Evolutionary conservation across 768 basidiomycete genomes (phyloP).

Genomic region (Strobilomyces dryophilus): DNA sequence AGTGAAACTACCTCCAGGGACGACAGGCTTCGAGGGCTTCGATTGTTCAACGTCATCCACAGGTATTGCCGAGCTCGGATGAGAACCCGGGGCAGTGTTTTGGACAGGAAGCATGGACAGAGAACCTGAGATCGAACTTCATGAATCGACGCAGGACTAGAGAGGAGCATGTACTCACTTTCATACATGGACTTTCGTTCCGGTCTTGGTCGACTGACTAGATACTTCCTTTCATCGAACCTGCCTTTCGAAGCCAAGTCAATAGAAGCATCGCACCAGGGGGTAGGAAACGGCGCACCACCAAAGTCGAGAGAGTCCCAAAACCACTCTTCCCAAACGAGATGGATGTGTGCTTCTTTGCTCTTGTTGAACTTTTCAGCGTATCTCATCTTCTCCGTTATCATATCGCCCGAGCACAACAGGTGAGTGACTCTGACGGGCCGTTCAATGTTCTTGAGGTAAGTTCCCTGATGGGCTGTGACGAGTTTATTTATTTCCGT

Average conservation of each 20-base stretch:
- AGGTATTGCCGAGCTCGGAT: slow-evolving; percentile 9
- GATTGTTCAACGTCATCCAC: slow-evolving; percentile 15
- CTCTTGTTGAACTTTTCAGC: slow-evolving; percentile 68
- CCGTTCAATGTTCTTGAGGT: slow-evolving; percentile 71
- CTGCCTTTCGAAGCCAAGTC: slow-evolving; percentile 38
- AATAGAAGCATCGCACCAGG: neutral
- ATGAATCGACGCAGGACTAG: neutral
- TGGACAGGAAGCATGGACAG: slow-evolving; percentile 7
- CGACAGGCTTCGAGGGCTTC: slow-evolving; percentile 12
- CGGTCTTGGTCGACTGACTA: slow-evolving; percentile 56
- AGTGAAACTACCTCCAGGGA: slow-evolving; percentile 15
- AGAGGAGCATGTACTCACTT: slow-evolving; percentile 11
- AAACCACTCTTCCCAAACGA: slow-evolving; percentile 97
- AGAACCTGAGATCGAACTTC: slow-evolving; percentile 8
- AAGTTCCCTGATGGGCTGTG: slow-evolving; percentile 57
- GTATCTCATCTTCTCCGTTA: slow-evolving; percentile 74
- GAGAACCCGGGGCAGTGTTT: slow-evolving; percentile 15
- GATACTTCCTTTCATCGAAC: slow-evolving; percentile 61
- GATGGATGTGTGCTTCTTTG: slow-evolving; percentile 67
- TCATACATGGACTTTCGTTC: slow-evolving; percentile 39
- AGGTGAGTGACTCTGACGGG: slow-evolving; percentile 83
- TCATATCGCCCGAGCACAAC: slow-evolving; percentile 63
- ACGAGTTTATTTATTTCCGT: slow-evolving; percentile 62
- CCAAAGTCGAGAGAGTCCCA: slow-evolving; percentile 85
- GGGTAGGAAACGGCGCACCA: slow-evolving; percentile 38